Base-by-base conservation (phyloP, 495 filamentous ascomycete species). In the Neurospora tetraspora region DNA sequence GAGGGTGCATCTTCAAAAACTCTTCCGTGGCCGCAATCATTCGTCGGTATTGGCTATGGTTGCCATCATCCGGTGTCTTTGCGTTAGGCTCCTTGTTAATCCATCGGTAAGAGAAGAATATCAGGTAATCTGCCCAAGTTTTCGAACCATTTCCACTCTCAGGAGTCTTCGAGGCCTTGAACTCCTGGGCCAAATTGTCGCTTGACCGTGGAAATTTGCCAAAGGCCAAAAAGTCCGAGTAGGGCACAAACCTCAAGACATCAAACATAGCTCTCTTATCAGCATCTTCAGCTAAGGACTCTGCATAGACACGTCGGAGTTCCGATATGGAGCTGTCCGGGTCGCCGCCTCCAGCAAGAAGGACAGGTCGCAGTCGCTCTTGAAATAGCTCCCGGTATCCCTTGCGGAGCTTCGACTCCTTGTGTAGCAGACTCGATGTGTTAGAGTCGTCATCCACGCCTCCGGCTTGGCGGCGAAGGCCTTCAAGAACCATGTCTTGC, bases 371-470 rank as follows among this genome's bases (percentile, higher is more conserved):
- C 5, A 80, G 70, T 23, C 76, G 76, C 36, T 78, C 78, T 38
- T 82, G 80, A 37, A 80, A 78, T 1, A 82, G 70, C 73, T 81
- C 73, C 4, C 80, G 75, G 61, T 82, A 82, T 3, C 69, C 70
- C 68, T 78, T 81, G 14, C 80, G 73, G 23, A 81, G 37, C 14
- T 69, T 39, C 4, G 79, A 73, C 34, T 76, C 79, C 20, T 23
- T 53, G 20, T 53, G 45, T 23, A 53, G 45, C 20, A 53, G 10
- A 8, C n/a, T 53, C 10, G 23, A 53, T 12, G 45, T 53, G 45
- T 53, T 12, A 0, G 4, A 6, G 20, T 53, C 45, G 20, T 53
- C 45, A 12, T 53, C 53, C 20, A 72, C 11, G 38, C 69, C n/a
- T 34, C 27, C 39, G 23, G 72, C 36, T 39, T 69, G 47, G 36